Evolutionary conservation across 1,139 yeast genomes (phyloP).

Genomic region (Yamadazyma dushanensis): DNA sequence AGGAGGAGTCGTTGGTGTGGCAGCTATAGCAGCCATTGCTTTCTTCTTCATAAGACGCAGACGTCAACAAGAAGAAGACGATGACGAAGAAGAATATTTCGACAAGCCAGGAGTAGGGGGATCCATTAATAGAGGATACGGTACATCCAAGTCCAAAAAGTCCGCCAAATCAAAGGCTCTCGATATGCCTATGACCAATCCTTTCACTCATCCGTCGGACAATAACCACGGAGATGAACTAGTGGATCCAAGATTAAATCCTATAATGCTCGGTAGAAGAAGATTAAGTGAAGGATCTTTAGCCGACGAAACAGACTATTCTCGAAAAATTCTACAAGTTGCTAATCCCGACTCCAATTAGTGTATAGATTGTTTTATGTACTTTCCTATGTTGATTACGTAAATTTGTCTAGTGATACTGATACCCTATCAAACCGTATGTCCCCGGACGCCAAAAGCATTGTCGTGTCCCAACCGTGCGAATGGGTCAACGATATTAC

Average conservation of each 20-base stretch:
- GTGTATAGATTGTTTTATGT: conserved; percentile 1
- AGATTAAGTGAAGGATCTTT: conserved; percentile 72
- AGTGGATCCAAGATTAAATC: conserved; percentile 60
- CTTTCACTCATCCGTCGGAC: conserved; percentile 61
- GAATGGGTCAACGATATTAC: conserved; percentile 8
- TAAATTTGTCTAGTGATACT: no score
- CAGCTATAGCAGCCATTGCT: conserved; percentile 41
- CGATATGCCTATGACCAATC: conserved; percentile 51
- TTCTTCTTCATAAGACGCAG: conserved; percentile 51
- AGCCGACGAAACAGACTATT: conserved; percentile 78
- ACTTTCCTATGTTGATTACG: not conserved
- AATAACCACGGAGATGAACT: conserved; percentile 22
- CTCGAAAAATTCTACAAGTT: conserved; percentile 69
- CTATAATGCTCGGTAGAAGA: conserved; percentile 71
- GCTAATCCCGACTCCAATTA: conserved; percentile 60
- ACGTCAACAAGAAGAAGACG: conserved; percentile 46
- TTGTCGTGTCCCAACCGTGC: conserved; percentile 9
- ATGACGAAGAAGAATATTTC: conserved; percentile 49
- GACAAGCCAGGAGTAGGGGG: conserved; percentile 33
- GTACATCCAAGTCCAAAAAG: conserved; percentile 28
- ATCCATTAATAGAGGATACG: conserved; percentile 19
- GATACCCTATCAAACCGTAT: no score
- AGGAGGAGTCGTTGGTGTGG: conserved; percentile 56
- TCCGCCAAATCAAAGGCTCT: conserved; percentile 26
- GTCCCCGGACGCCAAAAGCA: not conserved